Evolutionary conservation across 805 yeast genomes (phyloP).

Genomic region (Wickerhamomyces hampshirensis): DNA sequence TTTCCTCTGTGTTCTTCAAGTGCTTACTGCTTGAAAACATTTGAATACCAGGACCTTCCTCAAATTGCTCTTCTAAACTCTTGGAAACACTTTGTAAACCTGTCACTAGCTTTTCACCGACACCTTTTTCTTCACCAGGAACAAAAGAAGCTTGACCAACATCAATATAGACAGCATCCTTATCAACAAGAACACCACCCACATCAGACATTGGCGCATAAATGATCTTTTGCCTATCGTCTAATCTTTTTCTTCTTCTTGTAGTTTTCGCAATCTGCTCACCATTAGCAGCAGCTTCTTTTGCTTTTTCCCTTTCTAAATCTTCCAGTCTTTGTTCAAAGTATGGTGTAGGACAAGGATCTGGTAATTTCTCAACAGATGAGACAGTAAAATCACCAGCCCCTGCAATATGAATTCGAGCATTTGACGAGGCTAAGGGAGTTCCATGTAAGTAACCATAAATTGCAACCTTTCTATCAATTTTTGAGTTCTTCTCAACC

Average conservation of each 20-base stretch:
- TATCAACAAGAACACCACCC: constrained; percentile 96
- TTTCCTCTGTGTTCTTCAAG: constrained; percentile 39
- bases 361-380: constrained; percentile 84
- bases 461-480: constrained; percentile 84
- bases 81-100: constrained; percentile 68
- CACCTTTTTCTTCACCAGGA: constrained; percentile 64
- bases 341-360: constrained; percentile 98
- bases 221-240: constrained; percentile 88
- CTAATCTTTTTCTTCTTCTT: constrained; percentile 84
- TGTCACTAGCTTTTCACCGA: constrained; percentile 84
- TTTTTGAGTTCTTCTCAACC: constrained; percentile 72
- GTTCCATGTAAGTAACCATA: constrained; percentile 97
- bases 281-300: constrained; percentile 59
- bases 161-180: constrained; percentile 93
- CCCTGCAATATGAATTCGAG: constrained; percentile 91
- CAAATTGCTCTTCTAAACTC: constrained; percentile 51
- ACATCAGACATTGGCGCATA: constrained; percentile 99
- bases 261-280: constrained; percentile 53
- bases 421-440: constrained; percentile 61
- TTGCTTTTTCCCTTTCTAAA: constrained; percentile 65
- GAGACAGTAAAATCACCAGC: constrained; percentile 82
- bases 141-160: constrained; percentile 49
- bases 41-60: constrained; percentile 65
- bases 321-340: constrained; percentile 84
- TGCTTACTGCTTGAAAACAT: constrained; percentile 63